A percentile compares a stretch with the other conserved stretches of the same genome.
These are phyloP conservation scores for Phyllosticta capitalensis DNA, from an alignment of 2,329 filamentous ascomycete genomes.

Conservation along the genomic window DNA sequence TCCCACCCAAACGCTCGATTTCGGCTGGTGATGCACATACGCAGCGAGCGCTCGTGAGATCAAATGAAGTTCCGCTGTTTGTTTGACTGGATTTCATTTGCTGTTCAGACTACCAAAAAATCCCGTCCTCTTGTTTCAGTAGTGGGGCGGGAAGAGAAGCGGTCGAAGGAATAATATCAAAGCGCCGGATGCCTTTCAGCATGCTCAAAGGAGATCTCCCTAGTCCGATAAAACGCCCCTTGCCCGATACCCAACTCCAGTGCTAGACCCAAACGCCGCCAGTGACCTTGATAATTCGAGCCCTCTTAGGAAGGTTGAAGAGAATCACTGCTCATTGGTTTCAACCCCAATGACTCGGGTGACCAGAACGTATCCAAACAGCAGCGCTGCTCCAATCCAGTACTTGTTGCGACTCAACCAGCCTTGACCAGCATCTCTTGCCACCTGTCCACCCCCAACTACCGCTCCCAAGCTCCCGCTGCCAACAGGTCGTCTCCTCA, in stretches of 20 bases:
- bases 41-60: too few relatives aligned
- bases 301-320: background rate
- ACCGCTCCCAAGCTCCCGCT: constrained; percentile 50
- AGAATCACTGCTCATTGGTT: background rate
- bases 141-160: background rate
- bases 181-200: background rate
- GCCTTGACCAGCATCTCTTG: constrained; percentile 66
- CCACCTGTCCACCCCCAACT: constrained; percentile 69
- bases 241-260: background rate
- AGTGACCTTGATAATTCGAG: background rate
- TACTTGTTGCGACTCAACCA: constrained; percentile 78
- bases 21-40: too few relatives aligned
- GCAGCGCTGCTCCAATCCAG: constrained; percentile 55
- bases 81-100: background rate
- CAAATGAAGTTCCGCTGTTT: too few relatives aligned
- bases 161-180: background rate
- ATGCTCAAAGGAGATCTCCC: background rate
- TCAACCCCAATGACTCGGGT: constrained; percentile 59
- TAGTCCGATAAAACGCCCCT: background rate
- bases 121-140: background rate
- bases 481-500: constrained; percentile 52
- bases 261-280: background rate
- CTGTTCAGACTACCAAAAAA: background rate
- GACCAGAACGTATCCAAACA: constrained; percentile 77
- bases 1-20: too few relatives aligned